A percentile compares a stretch with the other conserved stretches of the same genome.
Evolutionary conservation across 352 stramenopile species (phyloP).

Genomic region (Pythium periplocum): DNA sequence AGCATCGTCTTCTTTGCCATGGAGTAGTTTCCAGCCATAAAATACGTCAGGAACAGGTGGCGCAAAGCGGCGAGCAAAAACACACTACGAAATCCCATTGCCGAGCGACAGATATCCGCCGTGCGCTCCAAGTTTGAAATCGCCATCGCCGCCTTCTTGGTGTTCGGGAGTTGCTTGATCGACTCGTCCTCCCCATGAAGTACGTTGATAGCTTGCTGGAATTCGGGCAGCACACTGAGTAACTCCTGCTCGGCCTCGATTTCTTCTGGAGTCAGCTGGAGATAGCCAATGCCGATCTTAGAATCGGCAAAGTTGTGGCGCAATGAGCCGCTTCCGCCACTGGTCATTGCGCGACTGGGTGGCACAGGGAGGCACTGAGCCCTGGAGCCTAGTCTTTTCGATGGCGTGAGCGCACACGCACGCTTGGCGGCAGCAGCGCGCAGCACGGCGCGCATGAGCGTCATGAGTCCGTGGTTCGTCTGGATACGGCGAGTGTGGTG

Average conservation of each 20-base stretch:
- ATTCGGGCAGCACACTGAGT: slow-evolving; percentile 57
- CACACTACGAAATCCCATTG: slow-evolving; percentile 69
- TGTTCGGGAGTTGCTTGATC: slow-evolving; percentile 35
- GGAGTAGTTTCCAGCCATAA: slow-evolving; percentile 53
- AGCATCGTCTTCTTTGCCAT: slow-evolving; percentile 51
- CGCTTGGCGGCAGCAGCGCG: neutral
- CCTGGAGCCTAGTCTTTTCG: no score
- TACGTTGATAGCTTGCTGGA: slow-evolving; percentile 54
- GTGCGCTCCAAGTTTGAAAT: slow-evolving; percentile 55
- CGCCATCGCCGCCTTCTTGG: slow-evolving; percentile 39
- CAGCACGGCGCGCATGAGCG: no score
- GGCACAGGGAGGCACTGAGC: no score
- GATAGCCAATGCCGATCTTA: slow-evolving; percentile 59
- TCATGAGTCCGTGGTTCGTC: no score
- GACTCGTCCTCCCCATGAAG: slow-evolving; percentile 38
- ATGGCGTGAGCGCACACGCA: neutral
- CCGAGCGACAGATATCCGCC: slow-evolving; percentile 69
- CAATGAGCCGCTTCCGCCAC: slow-evolving; percentile 13
- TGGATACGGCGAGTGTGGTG: no score
- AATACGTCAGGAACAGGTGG: slow-evolving; percentile 53
- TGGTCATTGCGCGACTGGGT: no score
- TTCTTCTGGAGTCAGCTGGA: slow-evolving; percentile 59
- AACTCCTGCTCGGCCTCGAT: slow-evolving; percentile 61
- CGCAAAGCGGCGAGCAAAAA: slow-evolving; percentile 58
- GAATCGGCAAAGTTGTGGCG: slow-evolving; percentile 44